phyloP scores from a whole-genome alignment of 2,329 filamentous ascomycete genomes.

The Stemphylium vesicarium region DNA sequence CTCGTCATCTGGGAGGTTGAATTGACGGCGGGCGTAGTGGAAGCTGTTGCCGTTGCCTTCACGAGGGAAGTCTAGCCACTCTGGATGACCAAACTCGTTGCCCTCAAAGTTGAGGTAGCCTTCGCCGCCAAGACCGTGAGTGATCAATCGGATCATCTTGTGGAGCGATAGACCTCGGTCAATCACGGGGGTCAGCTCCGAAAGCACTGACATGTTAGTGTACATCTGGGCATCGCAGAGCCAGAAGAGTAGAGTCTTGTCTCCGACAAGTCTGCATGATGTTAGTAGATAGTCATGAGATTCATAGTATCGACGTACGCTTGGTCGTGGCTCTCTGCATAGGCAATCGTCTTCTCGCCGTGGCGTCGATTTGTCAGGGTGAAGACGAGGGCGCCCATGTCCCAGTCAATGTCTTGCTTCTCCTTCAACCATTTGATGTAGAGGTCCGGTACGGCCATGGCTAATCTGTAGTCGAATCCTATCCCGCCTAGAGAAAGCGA shows the following conservation, averaged over 20 bases:
- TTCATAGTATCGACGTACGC: constrained; percentile 67
- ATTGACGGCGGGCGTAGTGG: constrained; percentile 91
- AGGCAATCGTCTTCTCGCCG: constrained; percentile 97
- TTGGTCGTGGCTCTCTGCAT: constrained; percentile 97
- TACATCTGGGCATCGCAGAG: constrained; percentile 97
- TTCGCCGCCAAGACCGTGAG: constrained; percentile 89
- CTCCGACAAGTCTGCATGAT: constrained; percentile 79
- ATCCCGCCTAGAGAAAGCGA: constrained; percentile 85
- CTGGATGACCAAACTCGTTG: constrained; percentile 97
- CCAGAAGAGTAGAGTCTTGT: constrained; percentile 98
- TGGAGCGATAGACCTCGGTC: constrained; percentile 90
- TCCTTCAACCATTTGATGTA: constrained; percentile 99
- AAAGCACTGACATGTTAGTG: constrained; percentile 91
- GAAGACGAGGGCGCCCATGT: constrained; percentile 82
- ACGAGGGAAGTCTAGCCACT: constrained; percentile 98
- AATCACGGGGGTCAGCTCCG: constrained; percentile 84
- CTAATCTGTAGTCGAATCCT: constrained; percentile 95
- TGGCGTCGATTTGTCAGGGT: constrained; percentile 92
- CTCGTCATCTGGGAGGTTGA: constrained; percentile 87
- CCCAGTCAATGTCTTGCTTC: constrained; percentile 87
- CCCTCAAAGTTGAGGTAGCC: constrained; percentile 99
- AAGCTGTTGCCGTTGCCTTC: constrained; percentile 92
- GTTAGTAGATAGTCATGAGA: constrained; percentile 20
- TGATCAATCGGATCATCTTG: constrained; percentile 96
- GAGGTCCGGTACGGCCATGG: constrained; percentile 98